Percentiles rank a stretch among this genome's conserved stretches.
These are phyloP conservation scores for Tulasnella sp. DNA, from an alignment of 768 basidiomycete species.

Conservation along the genomic window DNA sequence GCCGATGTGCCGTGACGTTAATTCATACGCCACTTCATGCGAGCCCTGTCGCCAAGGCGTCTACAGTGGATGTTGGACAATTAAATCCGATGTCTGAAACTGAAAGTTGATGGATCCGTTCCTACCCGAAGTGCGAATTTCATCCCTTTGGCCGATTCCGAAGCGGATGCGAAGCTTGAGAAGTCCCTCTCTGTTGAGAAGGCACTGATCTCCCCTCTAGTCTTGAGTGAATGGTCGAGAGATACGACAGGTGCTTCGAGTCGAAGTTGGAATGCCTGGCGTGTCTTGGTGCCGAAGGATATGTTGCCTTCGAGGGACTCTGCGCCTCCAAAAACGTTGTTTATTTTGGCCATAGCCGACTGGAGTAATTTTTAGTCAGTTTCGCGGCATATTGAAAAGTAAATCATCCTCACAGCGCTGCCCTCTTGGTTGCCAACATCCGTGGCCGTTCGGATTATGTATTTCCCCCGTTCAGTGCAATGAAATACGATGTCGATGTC, in stretches of 20 bases:
- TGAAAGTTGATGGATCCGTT: constrained; percentile 31
- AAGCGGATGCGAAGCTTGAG: constrained; percentile 63
- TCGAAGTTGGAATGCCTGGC: constrained; percentile 68
- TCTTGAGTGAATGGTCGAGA: constrained; percentile 40
- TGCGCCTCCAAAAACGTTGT: constrained; percentile 87
- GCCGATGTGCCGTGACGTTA: constrained; percentile 65
- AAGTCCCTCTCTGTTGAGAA: constrained; percentile 78
- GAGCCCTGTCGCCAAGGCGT: constrained; percentile 26
- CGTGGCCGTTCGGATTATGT: constrained; percentile 73
- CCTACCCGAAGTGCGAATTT: constrained; percentile 70
- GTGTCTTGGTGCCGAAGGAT: constrained; percentile 80
- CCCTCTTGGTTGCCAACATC: constrained; percentile 93
- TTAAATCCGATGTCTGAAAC: neutral
- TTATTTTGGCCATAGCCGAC: constrained; percentile 72
- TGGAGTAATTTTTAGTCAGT: constrained; percentile 25
- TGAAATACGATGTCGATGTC: constrained; percentile 78
- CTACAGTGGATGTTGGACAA: neutral
- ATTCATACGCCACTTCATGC: constrained; percentile 83
- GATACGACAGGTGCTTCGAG: constrained; percentile 52
- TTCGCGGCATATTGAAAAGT: neutral
- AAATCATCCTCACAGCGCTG: constrained; percentile 58
- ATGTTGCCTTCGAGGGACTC: constrained; percentile 79
- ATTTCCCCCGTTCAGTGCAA: constrained; percentile 58
- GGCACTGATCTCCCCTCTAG: constrained; percentile 59
- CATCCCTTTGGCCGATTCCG: constrained; percentile 55